These are phyloP conservation scores for Evernia prunastri DNA, from an alignment of 495 filamentous ascomycete genomes.

Conservation along the genomic window DNA sequence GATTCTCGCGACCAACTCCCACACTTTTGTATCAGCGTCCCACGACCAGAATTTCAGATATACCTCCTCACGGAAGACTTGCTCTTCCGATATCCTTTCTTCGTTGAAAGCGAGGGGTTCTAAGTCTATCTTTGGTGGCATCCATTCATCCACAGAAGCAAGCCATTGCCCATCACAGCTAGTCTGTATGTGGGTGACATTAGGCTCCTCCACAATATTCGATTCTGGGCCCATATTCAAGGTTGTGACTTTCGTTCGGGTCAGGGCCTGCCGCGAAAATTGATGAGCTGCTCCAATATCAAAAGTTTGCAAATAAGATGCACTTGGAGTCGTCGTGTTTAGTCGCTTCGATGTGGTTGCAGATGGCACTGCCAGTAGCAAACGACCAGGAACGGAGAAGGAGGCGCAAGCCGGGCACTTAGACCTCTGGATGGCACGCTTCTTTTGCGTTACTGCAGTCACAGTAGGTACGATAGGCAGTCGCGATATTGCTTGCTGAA, in stretches of 20 bases:
- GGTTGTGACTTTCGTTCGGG: conserved; percentile 79
- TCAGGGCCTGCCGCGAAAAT: conserved; percentile 75
- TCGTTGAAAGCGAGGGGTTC: conserved; percentile 41
- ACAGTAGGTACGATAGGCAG: conserved; percentile 22
- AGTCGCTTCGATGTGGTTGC: conserved; percentile 36
- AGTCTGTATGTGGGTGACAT: conserved; percentile 63
- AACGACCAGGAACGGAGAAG: conserved; percentile 47
- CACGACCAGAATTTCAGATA: conserved; percentile 90
- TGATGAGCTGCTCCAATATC: conserved; percentile 67
- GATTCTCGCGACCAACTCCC: conserved; percentile 73
- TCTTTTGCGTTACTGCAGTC: conserved; percentile 7
- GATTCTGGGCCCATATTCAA: conserved; percentile 65
- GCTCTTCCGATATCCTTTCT: conserved; percentile 37
- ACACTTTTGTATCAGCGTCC: conserved; percentile 51
- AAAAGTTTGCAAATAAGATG: conserved; percentile 71
- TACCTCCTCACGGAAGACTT: conserved; percentile 52
- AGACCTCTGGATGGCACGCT: neutral
- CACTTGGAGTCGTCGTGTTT: conserved; percentile 32
- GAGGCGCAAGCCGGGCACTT: conserved; percentile 47
- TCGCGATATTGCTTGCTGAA: conserved; percentile 24
- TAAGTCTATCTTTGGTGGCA: conserved; percentile 60
- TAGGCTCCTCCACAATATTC: conserved; percentile 62
- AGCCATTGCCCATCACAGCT: conserved; percentile 82
- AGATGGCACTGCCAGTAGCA: conserved; percentile 56
- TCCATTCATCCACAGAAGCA: conserved; percentile 86